Evolutionary conservation across 345 rosid genomes (phyloP).

Genomic region (Geranium rotundifolium): DNA sequence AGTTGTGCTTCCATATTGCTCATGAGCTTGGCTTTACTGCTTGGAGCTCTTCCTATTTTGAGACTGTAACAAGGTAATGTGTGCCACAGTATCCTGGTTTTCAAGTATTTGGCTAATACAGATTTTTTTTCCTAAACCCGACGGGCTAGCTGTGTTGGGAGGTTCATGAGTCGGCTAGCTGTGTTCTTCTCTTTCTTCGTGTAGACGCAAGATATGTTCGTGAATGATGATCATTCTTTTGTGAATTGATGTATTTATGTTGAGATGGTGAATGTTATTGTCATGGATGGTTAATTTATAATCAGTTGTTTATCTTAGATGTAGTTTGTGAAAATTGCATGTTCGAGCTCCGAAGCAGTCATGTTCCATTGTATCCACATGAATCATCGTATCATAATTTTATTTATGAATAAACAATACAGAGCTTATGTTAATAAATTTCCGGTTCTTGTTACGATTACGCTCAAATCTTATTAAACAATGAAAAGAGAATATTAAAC

Average conservation of each 20-base stretch:
- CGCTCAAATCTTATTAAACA: no score
- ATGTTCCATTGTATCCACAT: no score
- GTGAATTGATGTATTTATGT: background rate
- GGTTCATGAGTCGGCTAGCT: background rate
- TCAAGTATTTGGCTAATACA: background rate
- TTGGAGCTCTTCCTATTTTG: conserved; percentile 32
- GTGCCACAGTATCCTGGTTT: background rate
- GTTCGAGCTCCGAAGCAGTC: no score
- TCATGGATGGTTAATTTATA: background rate
- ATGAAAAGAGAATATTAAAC: no score
- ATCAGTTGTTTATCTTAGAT: no score
- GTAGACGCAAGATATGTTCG: background rate
- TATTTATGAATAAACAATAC: no score
- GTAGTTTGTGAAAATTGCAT: no score
- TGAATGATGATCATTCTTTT: background rate
- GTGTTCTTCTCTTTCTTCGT: background rate
- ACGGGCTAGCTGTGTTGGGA: background rate
- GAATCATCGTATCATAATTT: no score
- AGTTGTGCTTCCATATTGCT: conserved; percentile 26
- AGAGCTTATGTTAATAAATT: no score
- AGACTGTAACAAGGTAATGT: background rate
- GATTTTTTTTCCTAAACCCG: background rate
- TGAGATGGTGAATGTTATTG: background rate
- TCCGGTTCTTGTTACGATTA: no score
- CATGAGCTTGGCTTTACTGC: conserved; percentile 23